Base-by-base conservation (phyloP, 257 asterid genomes). In the Petrea volubilis region DNA sequence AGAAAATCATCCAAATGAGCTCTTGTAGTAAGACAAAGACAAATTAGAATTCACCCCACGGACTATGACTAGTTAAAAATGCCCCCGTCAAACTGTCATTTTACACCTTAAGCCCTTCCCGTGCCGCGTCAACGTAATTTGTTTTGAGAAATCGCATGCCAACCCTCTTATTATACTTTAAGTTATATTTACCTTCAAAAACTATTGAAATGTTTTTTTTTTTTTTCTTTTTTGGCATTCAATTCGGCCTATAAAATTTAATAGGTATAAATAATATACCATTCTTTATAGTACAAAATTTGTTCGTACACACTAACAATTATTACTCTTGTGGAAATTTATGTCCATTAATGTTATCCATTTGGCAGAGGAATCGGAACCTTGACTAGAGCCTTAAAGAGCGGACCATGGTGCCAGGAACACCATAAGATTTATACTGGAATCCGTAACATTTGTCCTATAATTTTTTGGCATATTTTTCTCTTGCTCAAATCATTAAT, bases 371-470 rank as follows among this genome's bases (percentile, higher is more conserved):
- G 64, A 62, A 73, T 56, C 13, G 55, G 73, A 55, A 68, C 23
- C 68, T 68, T 56, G 64, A 53, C 57, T 72, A 41, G 74, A 68
- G 61, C 36, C 75, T 68, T 46, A 28, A 31, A 53, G 76, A 55
- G 57, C 68, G 62, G 51, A 70, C 60, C 23, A 71, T 71, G 70
- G 55, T 59, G 60, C 29, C 70, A 52, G 75, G 64, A 68, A 49
- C 64, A 52, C 67, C 60, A 61, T 60, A 60, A 67, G 60, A 40
- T 28, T 60, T 72, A 60, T 43, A 51, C 23, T 44, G 68, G 78
- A 60, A 67, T 60, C 59, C 67, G 47, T 44, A 71, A 72, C 78
- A 67, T 60, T 66, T 78, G 78, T 60, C 78, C 71, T 74, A 77
- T 77, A 25, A 47, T 65, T 58, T 65, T 58, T 28, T 49, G 51